Evolutionary conservation across 495 filamentous ascomycete species (phyloP), one percentile per base, ranked within the genome.

Genomic region (Neurospora tetrasperma): DNA sequence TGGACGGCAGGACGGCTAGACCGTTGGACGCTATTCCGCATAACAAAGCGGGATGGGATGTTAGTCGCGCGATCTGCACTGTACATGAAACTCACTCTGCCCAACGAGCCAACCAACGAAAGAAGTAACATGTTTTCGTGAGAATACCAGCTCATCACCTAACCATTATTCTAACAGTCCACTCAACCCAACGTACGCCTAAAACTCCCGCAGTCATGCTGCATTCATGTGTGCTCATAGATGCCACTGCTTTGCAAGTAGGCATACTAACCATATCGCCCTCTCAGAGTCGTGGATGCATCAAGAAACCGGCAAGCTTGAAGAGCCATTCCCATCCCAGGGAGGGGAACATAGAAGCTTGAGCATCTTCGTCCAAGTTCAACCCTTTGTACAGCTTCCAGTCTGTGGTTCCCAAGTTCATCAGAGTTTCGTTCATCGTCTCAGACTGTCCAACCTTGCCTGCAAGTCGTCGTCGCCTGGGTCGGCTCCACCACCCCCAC

Each of bases 401-500:
- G n/a, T 20, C 7, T 20, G 8, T 27, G 31, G 35, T n/a, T 12
- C 3, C 38, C 38, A 70, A 14, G 35, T 42, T 31, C 69, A 40
- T 42, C 18, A 11, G 9, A 42, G 38, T 10, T 16, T 9, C 35
- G 12, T 41, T 77, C 59, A 80, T 76, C 74, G 71, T 54, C 93
- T 85, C 74, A 95, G 82, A 78, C 92, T 92, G 79, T 96, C 91
- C 59, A 95, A 87, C 31, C 93, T 88, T 70, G 93, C 92, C 82
- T 96, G 92, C 42, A 96, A 86, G 78, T 95, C 92, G 75, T 94
- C 91, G 75, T 94, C 92, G 54, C 85, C 88, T 20, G 87, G 82
- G 73, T 88, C 88, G 46, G 79, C 86, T 31, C 84, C 83, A 23
- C 86, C 87, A 10, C 83, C 91, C 11, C 93, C 85, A 23, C 84